Evolutionary conservation across 2,329 filamentous ascomycete genomes (phyloP), one percentile per base, ranked within the genome.

Genomic region (Ascochyta koolunga): DNA sequence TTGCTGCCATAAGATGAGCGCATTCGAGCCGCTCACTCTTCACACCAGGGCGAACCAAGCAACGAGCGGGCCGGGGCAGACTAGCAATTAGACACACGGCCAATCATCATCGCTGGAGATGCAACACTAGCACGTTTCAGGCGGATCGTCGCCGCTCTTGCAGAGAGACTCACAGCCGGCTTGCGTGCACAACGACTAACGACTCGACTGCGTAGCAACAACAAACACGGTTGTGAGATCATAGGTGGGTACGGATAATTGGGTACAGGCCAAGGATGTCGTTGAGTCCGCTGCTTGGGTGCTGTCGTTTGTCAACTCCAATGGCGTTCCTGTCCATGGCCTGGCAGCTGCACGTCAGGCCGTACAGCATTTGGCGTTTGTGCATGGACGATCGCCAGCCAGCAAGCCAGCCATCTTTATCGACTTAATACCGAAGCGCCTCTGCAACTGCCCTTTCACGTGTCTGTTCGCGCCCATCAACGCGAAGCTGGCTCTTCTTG

Each of bases 271-370:
- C 15, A 5, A 37, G n/a, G 21, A 5, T 16, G 19, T n/a, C 19
- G 19, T n/a, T 11, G 37, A 39, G 37, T 25, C 18, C 1, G 18
- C 37, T 39, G 15, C 19, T 25, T 24, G 1, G 37, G 5, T 39
- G 37, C 18, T 9, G 18, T 38, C 19, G 19, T 24, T 22, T 6
- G 5, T 22, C 16, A 15, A 18, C 18, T 9, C 35, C 35, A 44
- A 39, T 13, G 21, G 38, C 25, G 33, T 29, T 39, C 19, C 21
- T 29, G 40, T 50, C 39, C 19, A 37, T 27, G 19, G 35, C 19
- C 39, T 48, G 32, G 45, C 31, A 50, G 38, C 42, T 50, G 51
- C 51, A 49, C 51, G 45, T 54, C 44, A 54, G 51, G 40, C 19
- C 45, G 35, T 36, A 54, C 51, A 41, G 24, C 51, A 24, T 46